These are phyloP conservation scores for Camellia oleifera DNA, from an alignment of 179 eudicot species.

Conservation along the genomic window DNA sequence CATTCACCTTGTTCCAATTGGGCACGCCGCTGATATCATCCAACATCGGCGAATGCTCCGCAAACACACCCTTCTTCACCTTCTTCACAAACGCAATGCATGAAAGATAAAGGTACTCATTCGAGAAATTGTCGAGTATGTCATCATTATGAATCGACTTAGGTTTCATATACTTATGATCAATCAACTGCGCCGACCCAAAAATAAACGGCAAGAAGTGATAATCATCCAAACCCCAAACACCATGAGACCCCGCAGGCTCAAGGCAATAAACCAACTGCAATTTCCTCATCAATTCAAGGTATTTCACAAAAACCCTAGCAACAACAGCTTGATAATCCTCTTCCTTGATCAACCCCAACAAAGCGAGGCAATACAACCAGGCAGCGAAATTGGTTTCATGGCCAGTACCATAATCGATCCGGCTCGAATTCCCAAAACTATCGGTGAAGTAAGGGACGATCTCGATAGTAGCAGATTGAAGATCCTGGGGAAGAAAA, in stretches of 20 bases:
- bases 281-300: constrained; percentile 83
- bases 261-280: constrained; percentile 76
- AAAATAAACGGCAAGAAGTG: constrained; percentile 86
- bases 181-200: constrained; percentile 88
- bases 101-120: constrained; percentile 76
- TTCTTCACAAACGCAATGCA: constrained; percentile 70
- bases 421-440: constrained; percentile 72
- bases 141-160: constrained; percentile 91
- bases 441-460: constrained; percentile 76
- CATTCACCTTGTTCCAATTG: constrained; percentile 84
- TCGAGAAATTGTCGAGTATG: constrained; percentile 74
- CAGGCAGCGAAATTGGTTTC: constrained; percentile 92
- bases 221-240: constrained; percentile 97
- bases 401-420: constrained; percentile 94
- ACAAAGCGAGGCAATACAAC: constrained; percentile 78
- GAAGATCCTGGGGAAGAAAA: constrained; percentile 33
- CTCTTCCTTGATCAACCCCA: constrained; percentile 70
- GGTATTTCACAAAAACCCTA: constrained; percentile 74
- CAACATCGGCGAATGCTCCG: constrained; percentile 92
- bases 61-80: constrained; percentile 87
- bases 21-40: constrained; percentile 94
- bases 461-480: constrained; percentile 44
- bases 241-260: constrained; percentile 98
- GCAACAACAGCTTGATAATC: constrained; percentile 76
- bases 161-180: constrained; percentile 96